Evolutionary conservation across 495 filamentous ascomycete genomes (phyloP).

Genomic region (Aspergillus sclerotioniger): DNA sequence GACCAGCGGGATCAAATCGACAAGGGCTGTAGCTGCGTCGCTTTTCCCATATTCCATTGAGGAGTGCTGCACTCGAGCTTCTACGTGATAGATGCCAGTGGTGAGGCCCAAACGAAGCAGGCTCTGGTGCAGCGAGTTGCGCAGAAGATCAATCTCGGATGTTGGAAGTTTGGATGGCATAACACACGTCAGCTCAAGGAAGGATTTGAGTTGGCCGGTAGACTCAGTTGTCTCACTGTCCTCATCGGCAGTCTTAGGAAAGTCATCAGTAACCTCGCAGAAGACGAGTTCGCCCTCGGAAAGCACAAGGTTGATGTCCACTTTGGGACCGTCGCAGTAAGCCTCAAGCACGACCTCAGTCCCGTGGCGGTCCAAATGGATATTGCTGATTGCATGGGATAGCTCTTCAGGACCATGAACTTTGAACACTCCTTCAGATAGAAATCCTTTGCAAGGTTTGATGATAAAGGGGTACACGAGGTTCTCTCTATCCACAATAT

Average conservation of each 20-base stretch:
- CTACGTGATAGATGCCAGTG: conserved; percentile 36
- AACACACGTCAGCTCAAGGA: conserved; percentile 1
- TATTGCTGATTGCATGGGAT: conserved; percentile 4
- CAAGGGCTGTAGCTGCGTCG: conserved; percentile 13
- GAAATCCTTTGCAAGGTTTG: conserved; percentile 43
- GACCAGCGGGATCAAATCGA: neutral
- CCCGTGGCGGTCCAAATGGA: neutral
- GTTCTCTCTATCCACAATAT: conserved; percentile 3
- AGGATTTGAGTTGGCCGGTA: neutral
- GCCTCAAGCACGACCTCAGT: conserved; percentile 25
- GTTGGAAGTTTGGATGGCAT: conserved; percentile 3
- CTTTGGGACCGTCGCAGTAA: conserved; percentile 46
- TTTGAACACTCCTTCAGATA: conserved; percentile 42
- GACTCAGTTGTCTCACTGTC: neutral
- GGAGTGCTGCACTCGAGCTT: conserved; percentile 35
- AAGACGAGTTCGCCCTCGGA: conserved; percentile 50
- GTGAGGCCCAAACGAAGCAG: conserved; percentile 24
- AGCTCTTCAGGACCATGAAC: conserved; percentile 33
- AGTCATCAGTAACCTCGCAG: conserved; percentile 51
- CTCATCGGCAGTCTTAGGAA: conserved; percentile 46
- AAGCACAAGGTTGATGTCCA: conserved; percentile 53
- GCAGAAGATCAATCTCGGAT: neutral
- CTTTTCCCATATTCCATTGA: conserved; percentile 14
- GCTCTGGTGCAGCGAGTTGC: neutral
- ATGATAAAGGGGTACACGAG: conserved; percentile 43